Evolutionary conservation across 2,329 filamentous ascomycete species (phyloP).

Genomic region (Metarhizium sp.): DNA sequence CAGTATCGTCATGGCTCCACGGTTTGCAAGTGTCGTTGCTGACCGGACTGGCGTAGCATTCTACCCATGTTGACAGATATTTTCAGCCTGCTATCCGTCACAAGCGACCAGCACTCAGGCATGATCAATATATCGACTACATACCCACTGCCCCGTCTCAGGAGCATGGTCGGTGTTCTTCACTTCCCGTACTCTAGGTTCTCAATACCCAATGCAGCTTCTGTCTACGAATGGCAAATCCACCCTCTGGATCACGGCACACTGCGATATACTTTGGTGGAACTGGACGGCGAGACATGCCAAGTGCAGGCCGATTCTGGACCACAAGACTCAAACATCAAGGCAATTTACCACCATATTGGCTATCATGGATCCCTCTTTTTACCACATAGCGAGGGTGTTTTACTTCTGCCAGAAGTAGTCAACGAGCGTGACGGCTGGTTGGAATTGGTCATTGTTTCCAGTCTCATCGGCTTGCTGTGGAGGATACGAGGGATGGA

Average conservation of each 20-base stretch:
- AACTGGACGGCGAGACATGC: no score
- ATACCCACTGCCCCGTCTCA: not conserved
- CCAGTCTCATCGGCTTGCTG: constrained; percentile 3
- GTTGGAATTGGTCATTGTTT: constrained; percentile 1
- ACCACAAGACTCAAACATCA: no score
- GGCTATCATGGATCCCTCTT: no score
- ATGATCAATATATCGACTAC: not conserved
- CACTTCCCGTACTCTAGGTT: constrained; percentile 4
- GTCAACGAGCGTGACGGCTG: not conserved
- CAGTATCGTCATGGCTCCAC: not conserved
- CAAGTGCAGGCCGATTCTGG: no score
- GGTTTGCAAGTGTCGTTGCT: not conserved
- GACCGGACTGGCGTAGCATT: not conserved
- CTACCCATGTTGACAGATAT: constrained; percentile 2
- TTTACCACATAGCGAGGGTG: constrained; percentile 5
- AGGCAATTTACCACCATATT: no score
- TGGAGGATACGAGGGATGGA: constrained; percentile 4
- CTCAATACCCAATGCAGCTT: not conserved
- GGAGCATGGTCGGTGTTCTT: not conserved
- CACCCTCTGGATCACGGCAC: constrained; percentile 4
- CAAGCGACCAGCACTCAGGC: not conserved
- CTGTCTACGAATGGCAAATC: constrained; percentile 5
- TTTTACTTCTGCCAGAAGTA: not conserved
- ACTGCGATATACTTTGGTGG: constrained; percentile 4
- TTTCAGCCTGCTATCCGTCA: constrained; percentile 1